These are phyloP conservation scores for Melanogaster broomeanus DNA, from an alignment of 768 basidiomycete species.

Conservation along the genomic window DNA sequence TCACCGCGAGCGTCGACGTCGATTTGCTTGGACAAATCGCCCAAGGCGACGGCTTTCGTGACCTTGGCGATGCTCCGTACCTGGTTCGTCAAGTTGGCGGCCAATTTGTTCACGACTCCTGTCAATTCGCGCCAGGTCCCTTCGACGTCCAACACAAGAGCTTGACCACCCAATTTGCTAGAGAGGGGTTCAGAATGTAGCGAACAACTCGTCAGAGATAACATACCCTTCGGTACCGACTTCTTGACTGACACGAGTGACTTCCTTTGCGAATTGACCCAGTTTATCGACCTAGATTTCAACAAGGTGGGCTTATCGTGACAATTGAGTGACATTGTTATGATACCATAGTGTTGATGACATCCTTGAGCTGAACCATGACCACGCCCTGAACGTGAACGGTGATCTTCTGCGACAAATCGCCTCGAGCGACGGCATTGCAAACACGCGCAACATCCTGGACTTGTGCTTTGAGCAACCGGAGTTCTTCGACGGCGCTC, in stretches of 20 bases:
- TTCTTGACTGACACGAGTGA: constrained; percentile 82
- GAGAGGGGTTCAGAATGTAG: constrained; percentile 24
- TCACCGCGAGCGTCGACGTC: constrained; percentile 91
- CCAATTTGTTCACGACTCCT: constrained; percentile 80
- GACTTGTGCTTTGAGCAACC: constrained; percentile 80
- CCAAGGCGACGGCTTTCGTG: constrained; percentile 79
- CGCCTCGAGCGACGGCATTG: constrained; percentile 76
- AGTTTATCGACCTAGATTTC: constrained; percentile 60
- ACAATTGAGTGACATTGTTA: background rate
- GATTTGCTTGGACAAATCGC: constrained; percentile 88
- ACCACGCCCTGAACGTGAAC: constrained; percentile 77
- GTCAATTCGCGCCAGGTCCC: constrained; percentile 89
- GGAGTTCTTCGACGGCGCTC: constrained; percentile 76
- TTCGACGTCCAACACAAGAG: constrained; percentile 83
- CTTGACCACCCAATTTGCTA: constrained; percentile 83
- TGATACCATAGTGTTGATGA: constrained; percentile 67
- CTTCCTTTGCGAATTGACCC: constrained; percentile 88
- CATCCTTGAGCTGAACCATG: constrained; percentile 80
- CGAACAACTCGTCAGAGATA: constrained; percentile 35
- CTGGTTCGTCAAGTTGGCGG: constrained; percentile 69
- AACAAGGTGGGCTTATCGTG: constrained; percentile 12
- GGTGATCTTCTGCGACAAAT: constrained; percentile 76
- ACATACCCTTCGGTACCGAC: constrained; percentile 78
- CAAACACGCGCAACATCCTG: constrained; percentile 81
- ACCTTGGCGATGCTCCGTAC: constrained; percentile 61